Conservation (phyloP, 495 filamentous ascomycete genomes). For the Talaromyces liani region DNA sequence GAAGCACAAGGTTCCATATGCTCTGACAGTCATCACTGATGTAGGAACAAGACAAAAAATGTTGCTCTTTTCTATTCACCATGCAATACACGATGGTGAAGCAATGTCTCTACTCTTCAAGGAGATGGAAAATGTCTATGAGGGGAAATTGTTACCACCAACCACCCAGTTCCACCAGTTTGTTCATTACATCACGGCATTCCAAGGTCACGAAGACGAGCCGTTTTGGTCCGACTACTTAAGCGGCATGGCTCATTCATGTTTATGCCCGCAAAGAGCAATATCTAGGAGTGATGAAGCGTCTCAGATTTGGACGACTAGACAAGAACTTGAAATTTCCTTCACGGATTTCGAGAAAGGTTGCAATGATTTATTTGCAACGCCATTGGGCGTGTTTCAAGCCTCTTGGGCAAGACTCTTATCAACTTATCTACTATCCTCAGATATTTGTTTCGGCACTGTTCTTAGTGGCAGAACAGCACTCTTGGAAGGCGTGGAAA, state of each 20-base stretch:
- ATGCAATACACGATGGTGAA: slow-evolving; percentile 74
- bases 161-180: slow-evolving; percentile 25
- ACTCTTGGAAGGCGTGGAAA: slow-evolving; percentile 53
- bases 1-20: slow-evolving; percentile 21
- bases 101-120: slow-evolving; percentile 57
- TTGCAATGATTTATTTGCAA: slow-evolving; percentile 45
- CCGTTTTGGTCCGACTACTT: slow-evolving; percentile 56
- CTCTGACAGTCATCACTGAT: slow-evolving; percentile 17
- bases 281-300: slow-evolving; percentile 9
- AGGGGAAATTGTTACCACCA: slow-evolving; percentile 32
- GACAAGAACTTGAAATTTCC: slow-evolving; percentile 16
- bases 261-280: slow-evolving; percentile 28
- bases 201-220: slow-evolving; percentile 33
- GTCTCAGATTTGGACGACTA: slow-evolving; percentile 11
- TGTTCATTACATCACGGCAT: slow-evolving; percentile 36
- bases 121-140: slow-evolving; percentile 52
- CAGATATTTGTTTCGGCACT: slow-evolving; percentile 76
- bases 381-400: slow-evolving; percentile 59
- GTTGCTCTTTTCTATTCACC: slow-evolving; percentile 61
- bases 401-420: slow-evolving; percentile 60
- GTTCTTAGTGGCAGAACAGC: slow-evolving; percentile 67
- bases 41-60: slow-evolving; percentile 8
- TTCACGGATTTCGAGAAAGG: slow-evolving; percentile 38
- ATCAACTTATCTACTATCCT: slow-evolving; percentile 36
- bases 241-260: slow-evolving; percentile 35